Evolutionary conservation across 768 basidiomycete species (phyloP).

Genomic region (Cystobasidium ongulense): DNA sequence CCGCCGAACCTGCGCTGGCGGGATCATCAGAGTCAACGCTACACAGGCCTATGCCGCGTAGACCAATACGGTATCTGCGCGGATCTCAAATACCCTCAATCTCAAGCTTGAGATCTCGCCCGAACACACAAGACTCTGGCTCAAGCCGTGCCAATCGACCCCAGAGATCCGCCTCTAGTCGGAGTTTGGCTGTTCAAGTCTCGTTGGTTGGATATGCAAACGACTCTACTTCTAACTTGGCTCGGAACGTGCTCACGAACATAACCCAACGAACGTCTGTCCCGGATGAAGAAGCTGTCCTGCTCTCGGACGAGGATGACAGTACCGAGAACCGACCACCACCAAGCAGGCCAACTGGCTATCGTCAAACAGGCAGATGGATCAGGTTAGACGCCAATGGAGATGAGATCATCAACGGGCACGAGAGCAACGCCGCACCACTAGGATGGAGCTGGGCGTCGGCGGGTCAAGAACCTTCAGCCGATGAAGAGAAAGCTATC

Average conservation of each 20-base stretch:
- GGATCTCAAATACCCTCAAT: neutral
- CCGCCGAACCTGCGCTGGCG: neutral
- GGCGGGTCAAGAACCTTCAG: neutral
- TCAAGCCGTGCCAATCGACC: neutral
- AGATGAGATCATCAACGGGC: neutral
- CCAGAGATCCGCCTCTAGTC: neutral
- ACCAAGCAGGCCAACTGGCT: neutral
- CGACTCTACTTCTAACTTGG: neutral
- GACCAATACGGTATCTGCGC: neutral
- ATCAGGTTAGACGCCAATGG: neutral
- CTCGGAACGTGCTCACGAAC: neutral
- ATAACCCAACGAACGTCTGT: neutral
- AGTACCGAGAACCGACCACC: neutral
- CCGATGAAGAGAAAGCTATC: neutral
- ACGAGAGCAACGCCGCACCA: neutral
- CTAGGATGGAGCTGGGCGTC: neutral
- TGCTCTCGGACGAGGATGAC: neutral
- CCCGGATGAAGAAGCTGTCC: neutral
- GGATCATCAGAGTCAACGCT: neutral
- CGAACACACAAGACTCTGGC: neutral
- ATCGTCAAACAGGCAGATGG: neutral
- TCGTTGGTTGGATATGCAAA: neutral
- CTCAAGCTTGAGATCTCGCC: neutral
- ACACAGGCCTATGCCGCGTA: neutral
- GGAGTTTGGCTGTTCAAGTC: neutral